Percentiles rank a stretch among this genome's conserved stretches.
These are phyloP conservation scores for Neofusicoccum ribis DNA, from an alignment of 2,329 filamentous ascomycete species.

Conservation along the genomic window DNA sequence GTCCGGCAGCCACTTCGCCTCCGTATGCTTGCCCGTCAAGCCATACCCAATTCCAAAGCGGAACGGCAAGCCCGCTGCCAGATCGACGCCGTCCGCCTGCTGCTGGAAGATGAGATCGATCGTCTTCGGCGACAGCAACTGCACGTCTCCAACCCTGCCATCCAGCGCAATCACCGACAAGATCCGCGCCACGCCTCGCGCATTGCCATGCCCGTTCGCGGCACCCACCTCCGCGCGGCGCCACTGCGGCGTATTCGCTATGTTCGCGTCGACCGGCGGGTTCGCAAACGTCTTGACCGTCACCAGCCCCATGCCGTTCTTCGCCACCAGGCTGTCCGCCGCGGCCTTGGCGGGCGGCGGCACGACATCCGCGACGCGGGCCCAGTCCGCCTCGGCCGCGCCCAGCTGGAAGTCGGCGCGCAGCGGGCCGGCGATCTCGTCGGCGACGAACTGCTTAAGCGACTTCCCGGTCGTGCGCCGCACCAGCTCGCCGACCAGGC, in stretches of 20 bases:
- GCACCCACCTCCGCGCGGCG: not conserved
- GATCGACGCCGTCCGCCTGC: not conserved
- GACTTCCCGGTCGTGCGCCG: not conserved
- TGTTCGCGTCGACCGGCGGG: not conserved
- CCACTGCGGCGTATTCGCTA: not conserved
- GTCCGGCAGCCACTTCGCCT: not conserved
- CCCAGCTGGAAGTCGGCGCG: conserved; percentile 14
- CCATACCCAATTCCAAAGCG: not conserved
- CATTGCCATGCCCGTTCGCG: conserved; percentile 36
- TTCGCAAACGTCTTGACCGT: not conserved
- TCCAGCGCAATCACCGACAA: conserved; percentile 40
- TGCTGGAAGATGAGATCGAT: not conserved
- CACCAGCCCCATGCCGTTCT: no score
- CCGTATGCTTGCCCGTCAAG: not conserved
- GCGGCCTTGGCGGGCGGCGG: not conserved
- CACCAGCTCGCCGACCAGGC: conserved; percentile 4
- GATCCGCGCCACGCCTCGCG: conserved; percentile 44
- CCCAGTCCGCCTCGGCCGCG: not conserved
- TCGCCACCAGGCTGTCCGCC: not conserved
- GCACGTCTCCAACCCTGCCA: conserved; percentile 35
- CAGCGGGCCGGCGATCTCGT: conserved; percentile 1
- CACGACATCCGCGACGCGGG: not conserved
- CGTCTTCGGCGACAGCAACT: conserved; percentile 37
- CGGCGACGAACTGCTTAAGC: not conserved
- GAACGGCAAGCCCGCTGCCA: not conserved